A percentile compares a stretch with the other conserved stretches of the same genome.
These are phyloP conservation scores for Yarrowia sp. DNA, from an alignment of 805 yeast genomes.

Conservation along the genomic window DNA sequence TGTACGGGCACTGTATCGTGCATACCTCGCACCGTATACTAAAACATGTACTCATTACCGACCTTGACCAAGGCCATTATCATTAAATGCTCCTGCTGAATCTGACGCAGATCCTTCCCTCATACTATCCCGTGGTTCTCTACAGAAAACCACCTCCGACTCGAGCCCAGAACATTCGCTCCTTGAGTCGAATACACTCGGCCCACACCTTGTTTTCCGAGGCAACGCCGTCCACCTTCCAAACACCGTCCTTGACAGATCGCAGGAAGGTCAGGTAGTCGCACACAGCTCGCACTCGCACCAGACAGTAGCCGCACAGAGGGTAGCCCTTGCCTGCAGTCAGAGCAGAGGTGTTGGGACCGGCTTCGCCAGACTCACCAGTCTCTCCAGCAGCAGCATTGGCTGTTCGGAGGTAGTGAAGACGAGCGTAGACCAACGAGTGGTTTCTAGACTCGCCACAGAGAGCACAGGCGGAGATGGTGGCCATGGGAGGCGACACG, in stretches of 20 bases:
- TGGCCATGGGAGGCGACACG: slow-evolving; percentile 69
- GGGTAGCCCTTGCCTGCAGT: slow-evolving; percentile 57
- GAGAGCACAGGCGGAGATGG: slow-evolving; percentile 75
- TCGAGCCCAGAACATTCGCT: slow-evolving; percentile 82
- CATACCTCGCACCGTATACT: neutral
- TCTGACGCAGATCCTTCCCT: neutral
- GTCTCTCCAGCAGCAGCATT: slow-evolving; percentile 43
- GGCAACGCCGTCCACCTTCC: slow-evolving; percentile 57
- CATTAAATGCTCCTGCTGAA: slow-evolving; percentile 10
- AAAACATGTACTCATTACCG: slow-evolving; percentile 8
- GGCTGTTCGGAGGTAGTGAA: slow-evolving; percentile 66
- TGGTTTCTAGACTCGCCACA: slow-evolving; percentile 83
- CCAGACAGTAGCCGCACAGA: slow-evolving; percentile 80
- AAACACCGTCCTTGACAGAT: slow-evolving; percentile 63
- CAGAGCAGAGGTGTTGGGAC: slow-evolving; percentile 17
- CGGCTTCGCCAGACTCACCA: slow-evolving; percentile 29
- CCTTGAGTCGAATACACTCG: slow-evolving; percentile 67
- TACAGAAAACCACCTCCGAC: slow-evolving; percentile 57
- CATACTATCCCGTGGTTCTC: neutral
- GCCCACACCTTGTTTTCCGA: slow-evolving; percentile 62
- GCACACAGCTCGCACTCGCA: slow-evolving; percentile 79
- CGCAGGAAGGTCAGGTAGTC: slow-evolving; percentile 82
- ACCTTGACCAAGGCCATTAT: slow-evolving; percentile 2
- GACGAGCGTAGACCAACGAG: slow-evolving; percentile 75
- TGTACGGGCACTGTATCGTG: neutral